phyloP scores from a whole-genome alignment of 2,329 filamentous ascomycete genomes.

The Graphilbum sp. region DNA sequence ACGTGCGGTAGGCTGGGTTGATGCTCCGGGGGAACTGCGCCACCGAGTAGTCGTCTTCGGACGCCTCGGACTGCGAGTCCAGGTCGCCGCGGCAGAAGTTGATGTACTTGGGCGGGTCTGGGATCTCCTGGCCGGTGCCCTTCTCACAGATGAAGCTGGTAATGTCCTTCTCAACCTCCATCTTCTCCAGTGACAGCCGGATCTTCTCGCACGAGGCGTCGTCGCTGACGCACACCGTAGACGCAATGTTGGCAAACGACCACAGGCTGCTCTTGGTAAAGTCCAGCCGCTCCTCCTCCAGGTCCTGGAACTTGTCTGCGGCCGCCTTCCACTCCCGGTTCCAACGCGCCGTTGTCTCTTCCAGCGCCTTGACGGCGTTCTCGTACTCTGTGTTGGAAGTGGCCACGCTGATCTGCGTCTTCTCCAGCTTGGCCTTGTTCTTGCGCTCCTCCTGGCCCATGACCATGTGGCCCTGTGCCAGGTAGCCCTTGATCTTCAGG shows the following conservation, averaged over 20 bases:
- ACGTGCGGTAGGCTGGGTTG: slow-evolving; percentile 90
- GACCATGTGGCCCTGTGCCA: slow-evolving; percentile 98
- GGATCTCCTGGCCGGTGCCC: slow-evolving; percentile 93
- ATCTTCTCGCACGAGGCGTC: slow-evolving; percentile 96
- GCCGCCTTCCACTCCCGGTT: slow-evolving; percentile 97
- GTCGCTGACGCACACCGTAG: slow-evolving; percentile 93
- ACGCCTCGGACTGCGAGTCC: slow-evolving; percentile 67
- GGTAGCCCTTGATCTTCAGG: slow-evolving; percentile 93
- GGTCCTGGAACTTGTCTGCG: slow-evolving; percentile 96
- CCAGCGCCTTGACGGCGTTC: slow-evolving; percentile 75
- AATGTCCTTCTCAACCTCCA: slow-evolving; percentile 92
- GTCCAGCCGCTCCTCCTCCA: slow-evolving; percentile 92
- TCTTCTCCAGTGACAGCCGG: slow-evolving; percentile 77
- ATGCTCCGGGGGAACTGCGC: slow-evolving; percentile 91
- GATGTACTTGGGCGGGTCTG: slow-evolving; percentile 93
- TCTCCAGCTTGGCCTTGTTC: slow-evolving; percentile 97
- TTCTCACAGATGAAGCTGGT: slow-evolving; percentile 69
- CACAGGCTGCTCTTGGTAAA: slow-evolving; percentile 96
- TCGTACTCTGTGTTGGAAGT: slow-evolving; percentile 89
- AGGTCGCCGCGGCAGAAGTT: slow-evolving; percentile 90
- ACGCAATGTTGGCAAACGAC: slow-evolving; percentile 95
- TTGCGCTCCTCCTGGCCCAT: slow-evolving; percentile 99
- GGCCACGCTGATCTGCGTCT: slow-evolving; percentile 91
- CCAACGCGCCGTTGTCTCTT: slow-evolving; percentile 91
- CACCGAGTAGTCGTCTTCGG: slow-evolving; percentile 83